These are phyloP conservation scores for Sporothrix dimorphospora DNA, from an alignment of 2,329 filamentous ascomycete species.

Conservation along the genomic window DNA sequence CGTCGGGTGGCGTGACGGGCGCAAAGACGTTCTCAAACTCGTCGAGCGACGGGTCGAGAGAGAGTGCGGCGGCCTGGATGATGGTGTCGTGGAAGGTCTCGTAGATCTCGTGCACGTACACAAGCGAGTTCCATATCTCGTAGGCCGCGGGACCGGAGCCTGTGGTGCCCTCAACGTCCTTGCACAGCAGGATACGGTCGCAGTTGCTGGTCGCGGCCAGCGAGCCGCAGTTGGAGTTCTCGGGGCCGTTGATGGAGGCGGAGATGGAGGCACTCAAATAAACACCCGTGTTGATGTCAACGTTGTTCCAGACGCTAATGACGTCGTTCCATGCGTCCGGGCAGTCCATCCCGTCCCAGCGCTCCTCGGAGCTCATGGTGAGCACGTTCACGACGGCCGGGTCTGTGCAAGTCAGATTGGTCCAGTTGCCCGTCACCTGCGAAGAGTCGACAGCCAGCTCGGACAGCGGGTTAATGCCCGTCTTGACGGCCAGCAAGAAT, in stretches of 20 bases:
- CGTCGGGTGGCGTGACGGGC: not conserved
- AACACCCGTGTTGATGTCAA: constrained; percentile 23
- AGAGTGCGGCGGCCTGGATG: constrained; percentile 10
- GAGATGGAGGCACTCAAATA: constrained; percentile 33
- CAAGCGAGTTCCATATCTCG: constrained; percentile 35
- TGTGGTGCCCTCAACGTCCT: not conserved
- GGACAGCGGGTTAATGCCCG: constrained; percentile 33
- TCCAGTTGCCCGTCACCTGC: constrained; percentile 36
- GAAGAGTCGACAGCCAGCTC: constrained; percentile 11
- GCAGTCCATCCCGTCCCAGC: constrained; percentile 37
- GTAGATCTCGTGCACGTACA: constrained; percentile 33
- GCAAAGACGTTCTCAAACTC: constrained; percentile 26
- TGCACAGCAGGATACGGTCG: constrained; percentile 10
- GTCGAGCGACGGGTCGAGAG: not conserved
- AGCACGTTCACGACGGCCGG: constrained; percentile 17
- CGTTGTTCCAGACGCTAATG: constrained; percentile 34
- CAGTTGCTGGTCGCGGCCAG: constrained; percentile 23
- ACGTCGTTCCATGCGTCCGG: constrained; percentile 39
- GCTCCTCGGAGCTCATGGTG: constrained; percentile 30
- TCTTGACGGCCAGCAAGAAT: constrained; percentile 20
- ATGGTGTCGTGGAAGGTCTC: constrained; percentile 29
- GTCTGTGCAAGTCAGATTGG: constrained; percentile 34
- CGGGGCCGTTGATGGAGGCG: constrained; percentile 5
- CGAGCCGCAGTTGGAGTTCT: constrained; percentile 8
- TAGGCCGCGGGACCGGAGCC: constrained; percentile 32